Evolutionary conservation across 352 stramenopile genomes (phyloP), one percentile per base, ranked within the genome.

Genomic region (Pythium rhizo-oryzae): DNA sequence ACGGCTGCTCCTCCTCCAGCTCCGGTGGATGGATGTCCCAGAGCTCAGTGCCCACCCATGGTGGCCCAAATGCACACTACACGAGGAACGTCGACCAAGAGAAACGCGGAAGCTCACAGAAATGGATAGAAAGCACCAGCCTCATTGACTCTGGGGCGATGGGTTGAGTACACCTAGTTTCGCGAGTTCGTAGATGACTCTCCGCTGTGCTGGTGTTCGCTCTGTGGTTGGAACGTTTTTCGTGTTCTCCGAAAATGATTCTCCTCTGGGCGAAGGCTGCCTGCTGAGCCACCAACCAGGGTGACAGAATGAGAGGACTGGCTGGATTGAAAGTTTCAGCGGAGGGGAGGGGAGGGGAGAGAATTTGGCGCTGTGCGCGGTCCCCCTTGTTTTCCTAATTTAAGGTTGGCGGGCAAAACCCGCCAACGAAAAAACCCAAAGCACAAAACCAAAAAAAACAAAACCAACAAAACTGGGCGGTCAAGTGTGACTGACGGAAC

Each of bases 351-450:
- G 39, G 15, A 57, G n/a, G 28, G 33, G 23, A 4, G 52, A 24
- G 50, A 51, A 28, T n/a, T 51, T 25, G 44, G 21, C 44, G 44
- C 5, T 28, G 44, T 1, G 16, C 21, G 67, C 59, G 39, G 61
- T 65, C 58, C 62, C 52, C 19, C 37, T 33, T 56, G 43, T 59
- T 67, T 72, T 72, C 69, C 69, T 76, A 76, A 76, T 72, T 76
- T 76, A 76, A 76, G 64, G 69, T 69, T 71, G 30, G 41, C 28
- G 69, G 69, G 47, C 62, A 70, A 65, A 63, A 51, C 68, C 68
- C 67, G 67, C 67, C 62, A 59, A 63, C 59, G 58, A 68, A 69
- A 66, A 66, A 76, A 71, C 59, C 69, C 37, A 69, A 71, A 47
- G 28, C 28, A 64, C 24, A 35, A 60, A 62, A 62, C 64, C 43